A percentile compares a stretch with the other conserved stretches of the same genome.
These are phyloP conservation scores for Jacaranda copaia DNA, from an alignment of 257 asterid genomes.

Conservation along the genomic window DNA sequence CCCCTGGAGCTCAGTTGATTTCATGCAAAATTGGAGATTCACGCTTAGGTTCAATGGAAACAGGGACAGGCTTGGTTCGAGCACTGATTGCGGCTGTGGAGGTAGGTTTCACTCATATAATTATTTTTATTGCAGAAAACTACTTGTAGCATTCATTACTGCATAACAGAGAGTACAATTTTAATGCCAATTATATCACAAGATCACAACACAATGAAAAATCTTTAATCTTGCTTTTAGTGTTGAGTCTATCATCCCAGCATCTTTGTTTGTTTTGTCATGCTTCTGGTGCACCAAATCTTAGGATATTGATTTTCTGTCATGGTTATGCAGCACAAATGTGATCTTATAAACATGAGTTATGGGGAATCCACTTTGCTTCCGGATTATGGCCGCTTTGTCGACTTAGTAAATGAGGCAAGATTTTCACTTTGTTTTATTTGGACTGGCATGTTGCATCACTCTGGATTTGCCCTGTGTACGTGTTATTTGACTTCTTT, in stretches of 20 bases:
- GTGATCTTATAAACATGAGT: constrained; percentile 98
- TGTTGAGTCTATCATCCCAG: constrained; percentile 16
- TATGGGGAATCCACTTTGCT: constrained; percentile 91
- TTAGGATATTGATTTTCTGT: constrained; percentile 30
- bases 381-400: constrained; percentile 98
- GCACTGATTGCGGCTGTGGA: constrained; percentile 97
- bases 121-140: constrained; percentile 26
- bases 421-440: constrained; percentile 28
- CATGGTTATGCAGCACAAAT: constrained; percentile 76
- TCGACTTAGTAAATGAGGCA: constrained; percentile 95
- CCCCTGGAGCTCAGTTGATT: constrained; percentile 98
- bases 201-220: background rate
- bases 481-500: constrained; percentile 23
- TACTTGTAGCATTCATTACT: constrained; percentile 1
- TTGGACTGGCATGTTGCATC: constrained; percentile 36
- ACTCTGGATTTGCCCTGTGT: constrained; percentile 10
- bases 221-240: constrained; percentile 16
- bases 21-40: constrained; percentile 99
- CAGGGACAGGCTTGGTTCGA: constrained; percentile 97
- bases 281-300: constrained; percentile 19
- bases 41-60: constrained; percentile 97
- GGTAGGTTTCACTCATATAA: constrained; percentile 50
- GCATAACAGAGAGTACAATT: constrained; percentile 11
- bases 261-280: background rate
- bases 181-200: background rate